phyloP scores from a whole-genome alignment of 2,329 filamentous ascomycete genomes.

The Aspergillus sp. region DNA sequence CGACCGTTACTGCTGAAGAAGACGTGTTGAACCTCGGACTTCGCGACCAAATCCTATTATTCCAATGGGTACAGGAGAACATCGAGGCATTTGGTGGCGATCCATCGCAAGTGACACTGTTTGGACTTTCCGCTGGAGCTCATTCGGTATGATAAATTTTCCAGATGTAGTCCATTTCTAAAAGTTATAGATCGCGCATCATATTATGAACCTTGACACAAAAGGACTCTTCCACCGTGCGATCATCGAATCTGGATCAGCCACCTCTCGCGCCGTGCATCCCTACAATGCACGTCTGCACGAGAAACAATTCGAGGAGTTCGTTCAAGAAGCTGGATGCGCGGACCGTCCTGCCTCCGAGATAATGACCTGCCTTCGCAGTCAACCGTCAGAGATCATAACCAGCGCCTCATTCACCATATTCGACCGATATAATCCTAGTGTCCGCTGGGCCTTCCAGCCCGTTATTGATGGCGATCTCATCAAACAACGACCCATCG shows the following conservation, averaged over 20 bases:
- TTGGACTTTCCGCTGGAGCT: slow-evolving; percentile 33
- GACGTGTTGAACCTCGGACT: slow-evolving; percentile 44
- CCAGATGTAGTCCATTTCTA: neutral
- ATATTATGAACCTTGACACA: slow-evolving; percentile 49
- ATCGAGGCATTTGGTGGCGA: slow-evolving; percentile 20
- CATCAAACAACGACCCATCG: slow-evolving; percentile 52
- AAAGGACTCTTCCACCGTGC: slow-evolving; percentile 38
- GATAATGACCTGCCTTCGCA: slow-evolving; percentile 38
- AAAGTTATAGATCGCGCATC: slow-evolving; percentile 56
- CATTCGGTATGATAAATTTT: slow-evolving; percentile 38
- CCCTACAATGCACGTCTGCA: slow-evolving; percentile 36
- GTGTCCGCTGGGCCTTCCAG: slow-evolving; percentile 56
- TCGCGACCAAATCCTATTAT: slow-evolving; percentile 29
- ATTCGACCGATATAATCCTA: slow-evolving; percentile 43
- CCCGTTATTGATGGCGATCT: slow-evolving; percentile 59
- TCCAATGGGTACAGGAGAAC: slow-evolving; percentile 23
- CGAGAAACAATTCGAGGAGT: slow-evolving; percentile 40
- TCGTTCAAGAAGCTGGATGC: slow-evolving; percentile 32
- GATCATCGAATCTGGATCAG: slow-evolving; percentile 42
- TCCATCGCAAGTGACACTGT: slow-evolving; percentile 28
- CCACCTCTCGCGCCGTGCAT: slow-evolving; percentile 43
- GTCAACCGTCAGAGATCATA: slow-evolving; percentile 29
- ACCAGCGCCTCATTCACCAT: slow-evolving; percentile 36
- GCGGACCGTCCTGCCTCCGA: slow-evolving; percentile 18
- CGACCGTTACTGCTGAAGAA: slow-evolving; percentile 45